phyloP scores from a whole-genome alignment of 1,284 basidiomycete genomes.

The Neonothopanus nambi region DNA sequence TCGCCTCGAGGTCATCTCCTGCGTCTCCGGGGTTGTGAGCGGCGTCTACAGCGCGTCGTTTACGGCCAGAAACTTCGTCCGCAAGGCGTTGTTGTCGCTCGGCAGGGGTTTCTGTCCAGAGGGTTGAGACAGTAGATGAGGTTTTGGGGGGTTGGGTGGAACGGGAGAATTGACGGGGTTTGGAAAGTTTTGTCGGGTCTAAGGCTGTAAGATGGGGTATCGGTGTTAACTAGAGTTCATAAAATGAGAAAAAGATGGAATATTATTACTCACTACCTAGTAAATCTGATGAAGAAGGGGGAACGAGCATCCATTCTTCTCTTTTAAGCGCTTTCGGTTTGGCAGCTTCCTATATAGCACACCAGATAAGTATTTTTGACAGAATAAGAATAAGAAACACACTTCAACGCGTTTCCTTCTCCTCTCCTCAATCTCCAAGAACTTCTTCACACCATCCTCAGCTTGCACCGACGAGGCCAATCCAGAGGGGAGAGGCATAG shows the following conservation, averaged over 20 bases:
- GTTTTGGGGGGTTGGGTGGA: conserved; percentile 40
- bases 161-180: conserved; percentile 77
- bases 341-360: conserved; percentile 54
- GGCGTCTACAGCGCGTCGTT: conserved; percentile 60
- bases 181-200: conserved; percentile 68
- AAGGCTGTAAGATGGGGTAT: conserved; percentile 43
- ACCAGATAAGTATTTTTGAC: background rate
- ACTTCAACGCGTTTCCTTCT: conserved; percentile 63
- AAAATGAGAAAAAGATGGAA: background rate
- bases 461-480: conserved; percentile 28
- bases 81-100: conserved; percentile 82
- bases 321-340: conserved; percentile 77
- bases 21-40: conserved; percentile 39
- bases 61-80: conserved; percentile 86
- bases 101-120: conserved; percentile 94
- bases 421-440: conserved; percentile 80
- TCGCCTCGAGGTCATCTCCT: conserved; percentile 18
- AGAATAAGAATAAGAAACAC: no score
- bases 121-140: conserved; percentile 34
- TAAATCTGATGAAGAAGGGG: conserved; percentile 78
- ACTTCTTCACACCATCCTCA: conserved; percentile 71
- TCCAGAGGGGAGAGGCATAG: conserved; percentile 61
- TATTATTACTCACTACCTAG: conserved; percentile 60
- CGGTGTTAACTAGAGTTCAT: conserved; percentile 32
- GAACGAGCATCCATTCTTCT: conserved; percentile 95